Evolutionary conservation across 306 rosid genomes (phyloP).

Genomic region (Oemleria cerasiformis): DNA sequence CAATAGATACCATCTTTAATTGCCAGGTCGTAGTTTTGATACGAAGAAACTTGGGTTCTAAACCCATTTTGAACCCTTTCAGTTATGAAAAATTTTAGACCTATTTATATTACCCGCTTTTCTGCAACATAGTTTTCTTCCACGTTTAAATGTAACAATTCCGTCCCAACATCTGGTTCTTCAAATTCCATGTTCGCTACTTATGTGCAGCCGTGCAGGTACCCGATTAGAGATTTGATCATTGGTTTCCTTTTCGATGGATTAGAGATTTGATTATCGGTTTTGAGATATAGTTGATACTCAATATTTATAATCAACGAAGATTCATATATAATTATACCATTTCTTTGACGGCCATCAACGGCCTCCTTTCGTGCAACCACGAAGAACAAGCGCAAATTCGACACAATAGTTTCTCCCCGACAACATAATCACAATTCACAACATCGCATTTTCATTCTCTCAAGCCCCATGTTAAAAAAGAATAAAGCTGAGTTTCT

Average conservation of each 20-base stretch:
- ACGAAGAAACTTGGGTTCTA: conserved; percentile 4
- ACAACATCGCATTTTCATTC: too few relatives aligned
- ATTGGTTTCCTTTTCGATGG: too few relatives aligned
- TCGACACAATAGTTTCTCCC: not conserved
- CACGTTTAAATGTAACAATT: too few relatives aligned
- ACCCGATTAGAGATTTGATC: too few relatives aligned
- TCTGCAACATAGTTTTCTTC: too few relatives aligned
- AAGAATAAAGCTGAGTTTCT: conserved; percentile 11
- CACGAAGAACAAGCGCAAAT: not conserved
- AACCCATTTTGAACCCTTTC: conserved; percentile 2
- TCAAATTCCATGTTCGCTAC: too few relatives aligned
- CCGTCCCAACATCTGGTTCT: too few relatives aligned
- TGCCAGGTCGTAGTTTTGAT: conserved; percentile 11
- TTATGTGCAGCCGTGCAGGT: too few relatives aligned
- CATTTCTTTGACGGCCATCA: not conserved
- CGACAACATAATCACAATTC: not conserved
- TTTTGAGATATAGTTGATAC: too few relatives aligned
- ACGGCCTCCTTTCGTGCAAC: not conserved
- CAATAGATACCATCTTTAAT: conserved; percentile 4
- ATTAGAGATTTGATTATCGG: too few relatives aligned
- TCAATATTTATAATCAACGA: not conserved
- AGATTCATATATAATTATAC: too few relatives aligned
- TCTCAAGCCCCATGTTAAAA: not conserved
- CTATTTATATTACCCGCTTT: not conserved
- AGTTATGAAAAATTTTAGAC: not conserved